These are phyloP conservation scores for Saturnispora dispora DNA, from an alignment of 805 yeast genomes.

Conservation along the genomic window DNA sequence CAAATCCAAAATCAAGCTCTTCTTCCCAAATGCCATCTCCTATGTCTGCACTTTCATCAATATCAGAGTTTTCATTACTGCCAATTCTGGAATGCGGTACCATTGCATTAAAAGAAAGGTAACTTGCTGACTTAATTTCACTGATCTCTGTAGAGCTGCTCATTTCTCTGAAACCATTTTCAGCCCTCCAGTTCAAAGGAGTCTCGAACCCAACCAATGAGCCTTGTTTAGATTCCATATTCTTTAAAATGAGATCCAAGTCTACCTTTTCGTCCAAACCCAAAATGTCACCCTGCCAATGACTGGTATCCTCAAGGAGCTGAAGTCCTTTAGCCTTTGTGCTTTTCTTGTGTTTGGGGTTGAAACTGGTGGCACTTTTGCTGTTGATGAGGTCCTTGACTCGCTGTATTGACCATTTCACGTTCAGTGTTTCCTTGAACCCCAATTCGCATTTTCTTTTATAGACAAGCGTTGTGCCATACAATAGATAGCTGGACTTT, in stretches of 20 bases:
- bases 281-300: slow-evolving; percentile 15
- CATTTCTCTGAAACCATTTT: slow-evolving; percentile 4
- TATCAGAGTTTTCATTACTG: not conserved
- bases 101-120: not conserved
- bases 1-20: slow-evolving; percentile 14
- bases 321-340: not conserved
- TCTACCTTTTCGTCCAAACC: not conserved
- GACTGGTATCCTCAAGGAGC: slow-evolving; percentile 29
- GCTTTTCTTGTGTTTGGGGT: not conserved
- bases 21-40: slow-evolving; percentile 3
- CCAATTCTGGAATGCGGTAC: not conserved
- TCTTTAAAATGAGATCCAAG: not conserved
- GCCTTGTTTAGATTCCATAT: not conserved
- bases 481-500: slow-evolving; percentile 34
- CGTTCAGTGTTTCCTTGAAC: slow-evolving; percentile 10
- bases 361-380: not conserved
- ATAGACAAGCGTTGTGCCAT: slow-evolving; percentile 41
- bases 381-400: not conserved
- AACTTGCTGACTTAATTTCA: not conserved
- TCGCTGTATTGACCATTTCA: slow-evolving; percentile 30
- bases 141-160: not conserved
- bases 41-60: not conserved
- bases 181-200: not conserved
- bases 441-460: slow-evolving; percentile 31
- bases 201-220: not conserved